Conservation (phyloP, 495 filamentous ascomycete species). For the Xeromyces bisporus region DNA sequence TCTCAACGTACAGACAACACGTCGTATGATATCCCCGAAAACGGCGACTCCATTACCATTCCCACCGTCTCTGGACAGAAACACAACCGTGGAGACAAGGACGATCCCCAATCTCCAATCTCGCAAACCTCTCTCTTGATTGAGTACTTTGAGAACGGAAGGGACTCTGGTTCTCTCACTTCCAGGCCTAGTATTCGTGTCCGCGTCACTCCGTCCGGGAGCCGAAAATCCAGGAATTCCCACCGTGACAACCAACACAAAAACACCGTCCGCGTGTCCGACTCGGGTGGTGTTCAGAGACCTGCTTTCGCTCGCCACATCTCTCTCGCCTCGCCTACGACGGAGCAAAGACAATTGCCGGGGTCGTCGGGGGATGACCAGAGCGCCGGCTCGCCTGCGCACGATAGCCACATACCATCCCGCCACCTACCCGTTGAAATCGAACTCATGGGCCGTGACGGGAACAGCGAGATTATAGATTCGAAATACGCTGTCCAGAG, state of each 20-base stretch:
- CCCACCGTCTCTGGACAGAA: no score
- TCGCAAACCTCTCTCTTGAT: constrained; percentile 91
- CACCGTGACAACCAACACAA: no score
- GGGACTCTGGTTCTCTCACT: constrained; percentile 38
- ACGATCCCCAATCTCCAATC: constrained; percentile 31
- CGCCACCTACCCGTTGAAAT: constrained; percentile 68
- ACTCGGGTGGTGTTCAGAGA: constrained; percentile 47
- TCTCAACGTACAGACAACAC: constrained; percentile 66
- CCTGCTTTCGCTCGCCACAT: constrained; percentile 50
- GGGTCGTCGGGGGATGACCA: constrained; percentile 34
- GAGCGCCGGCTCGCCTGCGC: constrained; percentile 51
- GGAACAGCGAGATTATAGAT: constrained; percentile 43
- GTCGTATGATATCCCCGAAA: constrained; percentile 83
- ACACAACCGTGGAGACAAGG: constrained; percentile 39
- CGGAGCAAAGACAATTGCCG: constrained; percentile 30
- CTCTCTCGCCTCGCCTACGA: constrained; percentile 37
- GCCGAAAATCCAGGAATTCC: constrained; percentile 34
- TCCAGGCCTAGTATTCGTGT: constrained; percentile 85
- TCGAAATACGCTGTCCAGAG: constrained; percentile 38
- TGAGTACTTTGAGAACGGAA: constrained; percentile 92
- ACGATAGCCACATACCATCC: constrained; percentile 49
- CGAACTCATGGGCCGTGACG: constrained; percentile 49
- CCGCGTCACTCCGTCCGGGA: constrained; percentile 69
- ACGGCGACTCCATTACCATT: constrained; percentile 87
- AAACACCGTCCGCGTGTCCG: constrained; percentile 70